Evolutionary conservation across 1,284 basidiomycete species (phyloP), one percentile per base, ranked within the genome.

Genomic region (Cryptococcus sp.): DNA sequence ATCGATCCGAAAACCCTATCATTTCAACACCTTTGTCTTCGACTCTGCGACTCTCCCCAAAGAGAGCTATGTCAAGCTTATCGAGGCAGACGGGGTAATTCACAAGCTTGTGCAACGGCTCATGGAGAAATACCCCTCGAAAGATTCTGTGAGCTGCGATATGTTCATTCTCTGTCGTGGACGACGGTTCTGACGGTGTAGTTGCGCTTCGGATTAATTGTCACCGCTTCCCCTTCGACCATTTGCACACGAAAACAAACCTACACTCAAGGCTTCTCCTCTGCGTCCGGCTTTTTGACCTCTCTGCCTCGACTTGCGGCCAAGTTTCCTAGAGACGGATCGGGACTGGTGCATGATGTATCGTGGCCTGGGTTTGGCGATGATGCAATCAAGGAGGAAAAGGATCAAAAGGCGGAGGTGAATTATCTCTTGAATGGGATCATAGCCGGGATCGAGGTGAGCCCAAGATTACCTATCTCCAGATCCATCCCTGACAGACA

Each of bases 61-160:
- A 23, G 56, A 58, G n/a, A 51, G 53, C n/a, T 71, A 57, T 52
- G 31, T 42, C 26, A 53, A 61, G 51, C 62, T 71, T 36, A 60
- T 66, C 43, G 60, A 66, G 39, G 38, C 56, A 12, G 60, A 66
- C 38, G 69, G 69, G 23, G 51, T 64, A 16, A 60, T 71, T 4
- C 64, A 69, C 44, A 60, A 62, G 37, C 52, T 71, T 21, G 59
- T 68, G 10, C 62, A 66, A 50, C 51, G 69, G 10, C 47, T 71
- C n/a, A 59, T 66, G 58, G 68, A 69, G 47, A 71, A 69, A 52
- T 60, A 61, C 51, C 60, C 60, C 5, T 55, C 54, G 10, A 66
- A 67, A 24, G 51, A 54, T 9, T 45, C 62, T 34, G 69, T 71
- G 45, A 33, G 66, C n/a, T n/a, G n/a, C n/a, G 31, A 32, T 18